Evolutionary conservation across 1,139 yeast species (phyloP), one percentile per base, ranked within the genome.

Genomic region (Taphrina deformans): DNA sequence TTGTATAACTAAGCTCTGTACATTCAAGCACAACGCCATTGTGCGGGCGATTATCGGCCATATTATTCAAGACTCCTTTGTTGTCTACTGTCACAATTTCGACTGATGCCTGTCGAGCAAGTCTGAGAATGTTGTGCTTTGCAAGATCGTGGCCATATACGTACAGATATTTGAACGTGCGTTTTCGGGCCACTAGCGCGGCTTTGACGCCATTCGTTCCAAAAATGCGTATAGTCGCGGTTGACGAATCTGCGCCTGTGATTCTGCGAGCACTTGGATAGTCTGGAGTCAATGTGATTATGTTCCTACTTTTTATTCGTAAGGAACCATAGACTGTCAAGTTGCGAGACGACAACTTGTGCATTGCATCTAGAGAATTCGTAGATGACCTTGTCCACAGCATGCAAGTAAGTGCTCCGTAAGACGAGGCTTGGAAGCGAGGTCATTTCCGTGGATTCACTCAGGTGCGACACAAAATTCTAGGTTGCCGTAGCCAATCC

Each of bases 201-300:
- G 63, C 63, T 12, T 24, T 26, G 18, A 50, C 56, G 18, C 33
- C 51, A 50, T 59, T 59, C 10, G 63, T 31, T 3, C 63, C 63
- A 21, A 44, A 59, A 2, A 59, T 40, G 35, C 21, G 23, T 23
- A 35, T 35, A 1, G 12, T 21, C 18, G 44, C 10, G 33, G 33
- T 29, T 6, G 6, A 6, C 1, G 41, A n/a, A 2, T 38, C 41
- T 12, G 14, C 35, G 35, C 14, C 14, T 31, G 35, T 31, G 6
- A 38, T 9, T 2, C 3, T 18, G 16, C 1, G 16, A 12, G 14
- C 18, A 6, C 18, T 3, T 6, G 18, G 41, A 38, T 38, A 38
- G 18, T 38, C 41, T n/a, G 41, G 7, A n/a, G 7, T 38, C 26
- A 44, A 27, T 21, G 48, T 44, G 4, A 44, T 44, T 2, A 44